Evolutionary conservation across 2,329 filamentous ascomycete genomes (phyloP), one percentile per base, ranked within the genome.

Genomic region (Biscogniauxia marginata): DNA sequence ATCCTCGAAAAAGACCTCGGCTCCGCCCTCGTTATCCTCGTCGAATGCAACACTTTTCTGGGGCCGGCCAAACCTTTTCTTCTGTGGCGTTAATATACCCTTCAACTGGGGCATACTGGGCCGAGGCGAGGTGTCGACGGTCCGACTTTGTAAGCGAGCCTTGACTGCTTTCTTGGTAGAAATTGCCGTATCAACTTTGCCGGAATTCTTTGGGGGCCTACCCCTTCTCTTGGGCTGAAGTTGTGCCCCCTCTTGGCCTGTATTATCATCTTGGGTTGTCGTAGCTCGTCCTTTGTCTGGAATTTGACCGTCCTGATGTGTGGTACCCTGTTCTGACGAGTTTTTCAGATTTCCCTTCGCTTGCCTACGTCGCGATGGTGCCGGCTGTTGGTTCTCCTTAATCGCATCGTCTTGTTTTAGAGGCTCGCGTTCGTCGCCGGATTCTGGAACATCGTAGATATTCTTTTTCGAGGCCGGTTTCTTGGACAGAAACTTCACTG

Each of bases 21-120:
- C 59, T 8, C 61, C 62, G 34, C 54, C 59, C 22, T 60, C 56
- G 46, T 43, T 48, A 4, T 23, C 65, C 21, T 63, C 61, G 16
- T 78, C 74, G 63, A 86, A 87, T 0, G 76, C 79, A 13, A 86
- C 84, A 60, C 71, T 85, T 69, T 86, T 87, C 13, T 71, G 75
- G 50, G 73, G 61, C 64, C 75, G 70, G 43, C 67, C 69, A 7
- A 57, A 59, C 46, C 65, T 71, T 56, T 75, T 77, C 67, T 79
- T 83, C 18, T 74, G 75, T 3, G 84, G 83, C 2, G 81, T 80
- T 45, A 86, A 66, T 54, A 86, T 87, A 7, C 83, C 76, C 65
- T 81, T 85, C 8, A 80, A 75, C n/a, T 60, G 57, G 3, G 68
- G 63, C 16, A 50, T n/a, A 8, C 53, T 55, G 20, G 22, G 56